A percentile compares a stretch with the other conserved stretches of the same genome.
Conservation (phyloP, 352 stramenopile genomes). For the Globisporangium polare region DNA sequence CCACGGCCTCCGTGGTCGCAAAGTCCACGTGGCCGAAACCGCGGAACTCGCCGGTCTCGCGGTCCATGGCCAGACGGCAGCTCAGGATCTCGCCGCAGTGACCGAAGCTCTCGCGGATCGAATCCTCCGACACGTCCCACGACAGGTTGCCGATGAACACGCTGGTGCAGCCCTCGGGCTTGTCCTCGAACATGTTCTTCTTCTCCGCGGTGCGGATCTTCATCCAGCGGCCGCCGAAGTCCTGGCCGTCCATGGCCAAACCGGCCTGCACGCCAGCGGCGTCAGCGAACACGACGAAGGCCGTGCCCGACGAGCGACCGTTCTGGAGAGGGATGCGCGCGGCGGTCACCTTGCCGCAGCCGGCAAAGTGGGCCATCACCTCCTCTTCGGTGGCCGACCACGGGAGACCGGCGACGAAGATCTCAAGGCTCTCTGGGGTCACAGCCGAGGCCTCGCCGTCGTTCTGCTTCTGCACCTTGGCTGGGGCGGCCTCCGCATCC, state of each 20-base stretch:
- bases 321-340: slow-evolving; percentile 88
- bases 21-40: slow-evolving; percentile 99
- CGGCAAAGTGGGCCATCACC: slow-evolving; percentile 91
- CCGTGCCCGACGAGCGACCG: slow-evolving; percentile 92
- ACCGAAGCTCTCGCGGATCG: slow-evolving; percentile 89
- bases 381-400: slow-evolving; percentile 95
- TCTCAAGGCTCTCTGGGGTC: slow-evolving; percentile 50
- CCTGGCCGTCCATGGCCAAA: slow-evolving; percentile 90
- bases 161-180: slow-evolving; percentile 93
- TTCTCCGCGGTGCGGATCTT: slow-evolving; percentile 90
- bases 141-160: slow-evolving; percentile 98
- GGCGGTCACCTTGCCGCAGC: slow-evolving; percentile 86
- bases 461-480: slow-evolving; percentile 75
- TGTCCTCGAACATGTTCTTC: slow-evolving; percentile 87
- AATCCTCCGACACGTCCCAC: slow-evolving; percentile 96
- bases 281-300: slow-evolving; percentile 92
- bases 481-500: slow-evolving; percentile 48
- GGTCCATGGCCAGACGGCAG: slow-evolving; percentile 94
- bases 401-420: slow-evolving; percentile 93
- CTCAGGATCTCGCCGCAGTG: slow-evolving; percentile 94
- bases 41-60: slow-evolving; percentile 97
- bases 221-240: slow-evolving; percentile 95
- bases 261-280: slow-evolving; percentile 69
- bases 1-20: slow-evolving; percentile 90
- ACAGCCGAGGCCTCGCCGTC: slow-evolving; percentile 60